Percentiles rank a stretch among this genome's conserved stretches.
Conservation (phyloP, 257 asterid genomes). For the Solanum sejunctum region DNA sequence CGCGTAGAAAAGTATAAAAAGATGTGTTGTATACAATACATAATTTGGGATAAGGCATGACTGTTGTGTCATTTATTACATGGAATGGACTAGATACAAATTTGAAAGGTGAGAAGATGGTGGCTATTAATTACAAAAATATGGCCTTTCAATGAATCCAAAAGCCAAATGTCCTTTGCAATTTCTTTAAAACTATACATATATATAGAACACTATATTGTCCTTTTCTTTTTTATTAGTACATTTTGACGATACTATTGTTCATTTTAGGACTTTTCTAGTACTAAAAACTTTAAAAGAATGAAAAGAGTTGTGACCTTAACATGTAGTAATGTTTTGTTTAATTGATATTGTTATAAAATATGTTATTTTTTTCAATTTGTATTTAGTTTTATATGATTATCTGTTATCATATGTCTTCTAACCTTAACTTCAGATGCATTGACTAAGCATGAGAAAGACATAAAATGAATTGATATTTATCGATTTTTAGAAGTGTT, state of each 20-base stretch:
- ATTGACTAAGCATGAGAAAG: neutral
- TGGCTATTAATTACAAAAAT: neutral
- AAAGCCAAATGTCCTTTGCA: neutral
- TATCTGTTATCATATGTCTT: neutral
- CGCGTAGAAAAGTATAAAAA: no score
- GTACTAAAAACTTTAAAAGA: neutral
- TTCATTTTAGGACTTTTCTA: neutral
- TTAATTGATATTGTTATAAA: neutral
- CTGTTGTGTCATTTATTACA: neutral
- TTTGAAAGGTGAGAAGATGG: neutral
- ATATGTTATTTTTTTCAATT: neutral
- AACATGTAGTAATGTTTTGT: neutral
- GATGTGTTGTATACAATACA: neutral
- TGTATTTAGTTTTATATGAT: neutral
- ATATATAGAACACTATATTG: no score
- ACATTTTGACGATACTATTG: neutral
- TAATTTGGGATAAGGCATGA: neutral
- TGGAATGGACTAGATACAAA: neutral
- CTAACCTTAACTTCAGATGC: neutral
- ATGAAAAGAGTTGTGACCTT: neutral
- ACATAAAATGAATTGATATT: neutral
- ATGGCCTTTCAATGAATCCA: neutral
- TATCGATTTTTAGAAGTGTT: neutral
- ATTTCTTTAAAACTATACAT: neutral
- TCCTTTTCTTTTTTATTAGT: neutral